Percentiles rank a stretch among this genome's conserved stretches.
phyloP scores from a whole-genome alignment of 441 rosid species.

The Adansonia rubrostipa region DNA sequence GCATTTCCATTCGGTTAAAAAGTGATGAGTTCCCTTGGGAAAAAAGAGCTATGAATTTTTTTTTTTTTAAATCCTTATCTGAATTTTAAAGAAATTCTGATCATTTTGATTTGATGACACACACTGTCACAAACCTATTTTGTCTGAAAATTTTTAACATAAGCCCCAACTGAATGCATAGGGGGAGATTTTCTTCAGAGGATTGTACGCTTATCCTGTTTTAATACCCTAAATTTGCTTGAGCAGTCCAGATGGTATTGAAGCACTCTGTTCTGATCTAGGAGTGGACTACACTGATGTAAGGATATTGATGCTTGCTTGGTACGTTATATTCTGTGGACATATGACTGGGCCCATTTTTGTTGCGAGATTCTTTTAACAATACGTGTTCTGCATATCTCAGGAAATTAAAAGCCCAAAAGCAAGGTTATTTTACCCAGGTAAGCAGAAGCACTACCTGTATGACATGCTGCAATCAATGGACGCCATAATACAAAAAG shows the following conservation, averaged over 20 bases:
- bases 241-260: constrained; percentile 65
- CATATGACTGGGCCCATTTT: neutral
- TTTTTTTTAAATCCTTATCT: neutral
- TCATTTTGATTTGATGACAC: neutral
- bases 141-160: constrained; percentile 5
- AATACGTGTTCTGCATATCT: constrained; percentile 21
- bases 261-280: constrained; percentile 53
- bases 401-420: constrained; percentile 62
- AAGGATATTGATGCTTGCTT: constrained; percentile 61
- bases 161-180: neutral
- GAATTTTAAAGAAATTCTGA: neutral
- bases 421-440: constrained; percentile 58
- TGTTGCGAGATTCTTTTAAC: constrained; percentile 11
- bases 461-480: neutral
- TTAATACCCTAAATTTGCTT: constrained; percentile 26
- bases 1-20: neutral
- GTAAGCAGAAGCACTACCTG: constrained; percentile 30
- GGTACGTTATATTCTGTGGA: constrained; percentile 39
- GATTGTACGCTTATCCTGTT: neutral
- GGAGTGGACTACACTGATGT: constrained; percentile 52
- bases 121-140: neutral
- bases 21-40: neutral
- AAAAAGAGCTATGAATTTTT: neutral
- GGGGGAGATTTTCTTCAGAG: neutral
- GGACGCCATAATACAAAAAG: constrained; percentile 8